A percentile compares a stretch with the other conserved stretches of the same genome.
Conservation (phyloP, 2,329 filamentous ascomycete species). For the Alternaria solani region DNA sequence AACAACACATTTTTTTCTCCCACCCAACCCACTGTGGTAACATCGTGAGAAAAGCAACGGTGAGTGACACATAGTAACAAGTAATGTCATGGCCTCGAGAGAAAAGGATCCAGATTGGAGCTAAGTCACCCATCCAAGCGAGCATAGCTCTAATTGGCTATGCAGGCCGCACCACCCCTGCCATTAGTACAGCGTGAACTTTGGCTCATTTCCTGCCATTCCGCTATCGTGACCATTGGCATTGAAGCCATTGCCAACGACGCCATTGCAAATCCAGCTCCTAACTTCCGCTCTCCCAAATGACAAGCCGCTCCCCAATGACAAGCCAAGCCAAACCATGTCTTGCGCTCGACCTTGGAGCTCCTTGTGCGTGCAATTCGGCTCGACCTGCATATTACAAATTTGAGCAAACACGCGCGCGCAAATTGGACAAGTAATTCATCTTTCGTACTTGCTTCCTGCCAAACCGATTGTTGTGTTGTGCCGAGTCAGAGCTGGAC, state of each 20-base stretch:
- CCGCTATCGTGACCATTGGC: slow-evolving; percentile 7
- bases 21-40: background rate
- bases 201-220: slow-evolving; percentile 22
- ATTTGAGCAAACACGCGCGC: background rate
- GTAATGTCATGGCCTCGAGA: slow-evolving; percentile 10
- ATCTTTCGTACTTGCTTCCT: background rate
- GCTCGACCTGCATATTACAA: background rate
- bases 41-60: slow-evolving; percentile 4
- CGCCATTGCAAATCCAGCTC: slow-evolving; percentile 11
- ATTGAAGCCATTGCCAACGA: slow-evolving; percentile 14
- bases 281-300: slow-evolving; percentile 6
- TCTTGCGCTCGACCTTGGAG: background rate
- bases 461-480: background rate
- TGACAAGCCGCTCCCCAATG: background rate
- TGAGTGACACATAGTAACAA: slow-evolving; percentile 19
- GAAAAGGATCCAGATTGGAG: slow-evolving; percentile 19
- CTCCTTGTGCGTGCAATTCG: background rate
- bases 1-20: background rate
- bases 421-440: slow-evolving; percentile 2
- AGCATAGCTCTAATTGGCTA: slow-evolving; percentile 31
- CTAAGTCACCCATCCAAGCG: slow-evolving; percentile 28
- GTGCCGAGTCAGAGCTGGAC: background rate
- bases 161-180: slow-evolving; percentile 14
- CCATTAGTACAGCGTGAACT: slow-evolving; percentile 9
- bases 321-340: slow-evolving; percentile 5